phyloP scores from a whole-genome alignment of 768 basidiomycete genomes.

The Filobasidium wieringae region DNA sequence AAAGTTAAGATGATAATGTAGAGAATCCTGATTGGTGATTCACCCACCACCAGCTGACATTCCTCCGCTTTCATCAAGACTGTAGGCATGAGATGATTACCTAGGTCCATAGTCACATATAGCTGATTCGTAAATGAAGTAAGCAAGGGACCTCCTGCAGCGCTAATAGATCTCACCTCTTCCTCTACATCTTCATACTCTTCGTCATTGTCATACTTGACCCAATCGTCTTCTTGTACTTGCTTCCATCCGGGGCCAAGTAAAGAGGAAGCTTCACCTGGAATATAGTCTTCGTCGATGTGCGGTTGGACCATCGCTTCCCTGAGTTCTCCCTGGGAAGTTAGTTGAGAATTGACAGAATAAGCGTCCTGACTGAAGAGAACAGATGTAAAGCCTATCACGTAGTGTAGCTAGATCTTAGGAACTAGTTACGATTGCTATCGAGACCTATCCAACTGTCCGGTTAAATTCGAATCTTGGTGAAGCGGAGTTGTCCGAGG shows the following conservation, averaged over 20 bases:
- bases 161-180: neutral
- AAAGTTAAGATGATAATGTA: neutral
- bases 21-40: neutral
- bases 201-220: neutral
- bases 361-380: too few relatives aligned
- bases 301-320: too few relatives aligned
- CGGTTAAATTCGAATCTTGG: too few relatives aligned
- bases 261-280: too few relatives aligned
- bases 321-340: too few relatives aligned
- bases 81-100: neutral
- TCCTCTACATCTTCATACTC: constrained; percentile 8
- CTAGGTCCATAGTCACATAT: constrained; percentile 6
- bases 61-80: constrained; percentile 2
- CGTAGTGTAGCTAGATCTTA: too few relatives aligned
- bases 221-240: neutral
- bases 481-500: too few relatives aligned
- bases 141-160: neutral
- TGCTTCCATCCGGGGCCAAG: constrained; percentile 8
- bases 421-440: too few relatives aligned
- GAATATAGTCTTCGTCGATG: too few relatives aligned
- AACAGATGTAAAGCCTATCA: too few relatives aligned
- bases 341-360: too few relatives aligned
- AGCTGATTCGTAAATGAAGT: neutral
- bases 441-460: too few relatives aligned
- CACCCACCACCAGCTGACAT: constrained; percentile 9